Evolutionary conservation across 805 yeast species (phyloP).

Genomic region (Nakazawaea peltata): DNA sequence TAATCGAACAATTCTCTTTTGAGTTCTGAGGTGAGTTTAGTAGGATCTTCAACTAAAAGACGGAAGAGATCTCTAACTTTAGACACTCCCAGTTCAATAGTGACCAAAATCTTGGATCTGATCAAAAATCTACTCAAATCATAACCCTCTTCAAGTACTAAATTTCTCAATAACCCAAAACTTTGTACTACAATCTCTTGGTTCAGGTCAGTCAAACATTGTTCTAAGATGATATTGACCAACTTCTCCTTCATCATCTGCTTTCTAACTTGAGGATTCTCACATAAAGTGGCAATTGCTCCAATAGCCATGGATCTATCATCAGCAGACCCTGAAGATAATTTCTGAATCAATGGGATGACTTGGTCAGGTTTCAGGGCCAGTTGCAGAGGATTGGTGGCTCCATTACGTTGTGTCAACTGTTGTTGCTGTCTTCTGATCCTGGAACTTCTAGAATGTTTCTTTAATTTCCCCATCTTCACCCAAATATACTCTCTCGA

Average conservation of each 20-base stretch:
- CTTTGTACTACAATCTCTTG: conserved; percentile 76
- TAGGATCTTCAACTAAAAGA: conserved; percentile 22
- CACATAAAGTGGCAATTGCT: conserved; percentile 63
- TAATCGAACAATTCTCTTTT: conserved; percentile 50
- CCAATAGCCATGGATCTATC: conserved; percentile 75
- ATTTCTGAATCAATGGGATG: conserved; percentile 57
- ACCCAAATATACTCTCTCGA: background rate
- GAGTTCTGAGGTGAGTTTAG: conserved; percentile 27
- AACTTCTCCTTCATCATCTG: conserved; percentile 65
- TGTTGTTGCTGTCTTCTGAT: conserved; percentile 13
- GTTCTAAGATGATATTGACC: conserved; percentile 54
- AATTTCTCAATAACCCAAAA: conserved; percentile 71
- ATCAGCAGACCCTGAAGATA: conserved; percentile 54
- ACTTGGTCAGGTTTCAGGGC: no score
- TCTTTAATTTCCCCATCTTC: conserved; percentile 70
- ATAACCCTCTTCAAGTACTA: conserved; percentile 82
- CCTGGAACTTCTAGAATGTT: conserved; percentile 44
- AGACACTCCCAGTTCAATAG: conserved; percentile 40
- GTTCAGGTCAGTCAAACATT: conserved; percentile 55
- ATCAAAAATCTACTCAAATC: conserved; percentile 68
- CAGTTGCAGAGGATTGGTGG: no score
- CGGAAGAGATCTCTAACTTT: conserved; percentile 43
- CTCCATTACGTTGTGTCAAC: background rate
- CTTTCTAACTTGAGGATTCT: conserved; percentile 56
- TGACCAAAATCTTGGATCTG: conserved; percentile 71